A percentile compares a stretch with the other conserved stretches of the same genome.
Evolutionary conservation across 176 grass and related monocot species (phyloP).

Genomic region (Saccharum spontaneum): DNA sequence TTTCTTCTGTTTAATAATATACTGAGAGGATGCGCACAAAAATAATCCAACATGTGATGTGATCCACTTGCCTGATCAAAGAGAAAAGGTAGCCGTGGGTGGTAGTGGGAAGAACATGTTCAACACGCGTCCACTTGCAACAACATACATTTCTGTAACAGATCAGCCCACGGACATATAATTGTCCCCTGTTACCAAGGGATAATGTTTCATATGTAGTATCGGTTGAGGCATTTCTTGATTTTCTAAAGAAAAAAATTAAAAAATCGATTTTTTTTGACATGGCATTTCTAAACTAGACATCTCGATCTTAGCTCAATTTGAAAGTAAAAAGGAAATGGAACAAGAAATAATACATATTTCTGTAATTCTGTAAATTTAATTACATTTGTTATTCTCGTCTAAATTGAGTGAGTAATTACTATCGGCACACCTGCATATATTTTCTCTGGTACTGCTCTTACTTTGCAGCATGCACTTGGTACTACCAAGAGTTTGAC

Average conservation of each 20-base stretch:
- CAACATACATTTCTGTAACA: not conserved
- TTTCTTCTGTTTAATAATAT: conserved; percentile 1
- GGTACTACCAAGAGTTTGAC: not conserved
- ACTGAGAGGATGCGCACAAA: not conserved
- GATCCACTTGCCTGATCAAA: conserved; percentile 25
- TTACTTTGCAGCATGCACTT: not conserved
- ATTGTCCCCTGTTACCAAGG: not conserved
- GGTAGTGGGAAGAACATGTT: conserved; percentile 21
- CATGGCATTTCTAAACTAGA: no score
- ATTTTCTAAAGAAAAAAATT: not conserved
- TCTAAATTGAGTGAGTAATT: not conserved
- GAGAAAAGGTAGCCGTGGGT: not conserved
- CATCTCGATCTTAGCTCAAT: not conserved
- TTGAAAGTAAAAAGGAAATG: not conserved
- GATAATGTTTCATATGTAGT: not conserved
- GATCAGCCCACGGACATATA: not conserved
- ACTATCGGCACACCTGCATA: not conserved
- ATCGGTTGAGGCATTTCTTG: not conserved
- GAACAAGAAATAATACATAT: not conserved
- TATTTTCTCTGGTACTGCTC: not conserved
- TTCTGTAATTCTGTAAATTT: not conserved
- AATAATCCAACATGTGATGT: not conserved
- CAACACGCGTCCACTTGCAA: conserved; percentile 21
- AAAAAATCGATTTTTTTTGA: not conserved
- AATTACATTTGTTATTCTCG: not conserved